Evolutionary conservation across 1,139 yeast genomes (phyloP).

Genomic region (Saccharomyces pastorianus): DNA sequence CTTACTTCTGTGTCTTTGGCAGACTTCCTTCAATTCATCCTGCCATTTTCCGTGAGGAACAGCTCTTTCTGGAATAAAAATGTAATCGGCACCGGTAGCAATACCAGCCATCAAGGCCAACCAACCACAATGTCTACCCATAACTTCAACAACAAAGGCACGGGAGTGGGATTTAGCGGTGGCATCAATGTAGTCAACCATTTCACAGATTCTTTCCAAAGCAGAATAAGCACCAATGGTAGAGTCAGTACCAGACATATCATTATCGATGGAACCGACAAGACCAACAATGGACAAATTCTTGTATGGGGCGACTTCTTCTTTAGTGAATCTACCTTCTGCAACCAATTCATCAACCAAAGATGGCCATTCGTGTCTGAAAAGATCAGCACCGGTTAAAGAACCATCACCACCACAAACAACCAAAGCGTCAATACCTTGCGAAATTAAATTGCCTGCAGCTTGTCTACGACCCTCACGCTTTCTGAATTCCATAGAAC

Average conservation of each 20-base stretch:
- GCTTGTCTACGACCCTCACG: slow-evolving; percentile 60
- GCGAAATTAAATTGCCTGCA: slow-evolving; percentile 57
- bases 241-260: slow-evolving; percentile 75
- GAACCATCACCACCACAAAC: slow-evolving; percentile 88
- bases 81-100: slow-evolving; percentile 74
- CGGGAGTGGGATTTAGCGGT: slow-evolving; percentile 78
- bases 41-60: slow-evolving; percentile 55
- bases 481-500: slow-evolving; percentile 61
- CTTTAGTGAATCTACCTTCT: slow-evolving; percentile 42
- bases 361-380: slow-evolving; percentile 74
- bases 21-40: slow-evolving; percentile 56
- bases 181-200: slow-evolving; percentile 76
- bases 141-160: slow-evolving; percentile 80
- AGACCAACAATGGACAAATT: slow-evolving; percentile 66
- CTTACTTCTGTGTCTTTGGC: slow-evolving; percentile 54
- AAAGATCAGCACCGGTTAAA: slow-evolving; percentile 73
- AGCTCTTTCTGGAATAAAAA: slow-evolving; percentile 75
- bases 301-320: slow-evolving; percentile 45
- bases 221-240: slow-evolving; percentile 79
- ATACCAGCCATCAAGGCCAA: slow-evolving; percentile 76
- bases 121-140: slow-evolving; percentile 91
- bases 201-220: slow-evolving; percentile 65
- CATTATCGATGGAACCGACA: slow-evolving; percentile 78
- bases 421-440: slow-evolving; percentile 70
- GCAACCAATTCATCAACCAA: slow-evolving; percentile 53